Percentiles rank a stretch among this genome's conserved stretches.
Conservation (phyloP, 176 grass and related monocot species). For the Miscanthus lutarioriparius region DNA sequence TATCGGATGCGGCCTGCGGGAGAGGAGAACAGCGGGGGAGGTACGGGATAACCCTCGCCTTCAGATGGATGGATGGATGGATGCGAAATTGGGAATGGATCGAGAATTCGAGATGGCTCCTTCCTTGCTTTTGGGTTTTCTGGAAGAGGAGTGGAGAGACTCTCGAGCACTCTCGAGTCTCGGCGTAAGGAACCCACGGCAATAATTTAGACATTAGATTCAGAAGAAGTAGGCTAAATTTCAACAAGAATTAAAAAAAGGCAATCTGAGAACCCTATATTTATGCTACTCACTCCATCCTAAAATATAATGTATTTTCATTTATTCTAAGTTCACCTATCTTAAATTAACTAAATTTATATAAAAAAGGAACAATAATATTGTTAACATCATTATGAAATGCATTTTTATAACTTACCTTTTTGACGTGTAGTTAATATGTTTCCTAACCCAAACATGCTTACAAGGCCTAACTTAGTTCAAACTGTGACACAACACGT, state of each 20-base stretch:
- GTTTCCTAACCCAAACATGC: no score
- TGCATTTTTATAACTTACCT: background rate
- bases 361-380: background rate
- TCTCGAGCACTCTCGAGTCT: background rate
- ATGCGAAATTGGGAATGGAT: background rate
- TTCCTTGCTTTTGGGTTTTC: background rate
- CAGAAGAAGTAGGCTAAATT: no score
- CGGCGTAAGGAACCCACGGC: background rate
- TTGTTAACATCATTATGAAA: background rate
- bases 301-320: no score
- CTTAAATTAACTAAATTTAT: no score
- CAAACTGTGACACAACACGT: no score
- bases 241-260: no score
- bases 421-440: background rate
- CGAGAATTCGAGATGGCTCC: background rate
- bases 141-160: background rate
- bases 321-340: no score
- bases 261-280: no score
- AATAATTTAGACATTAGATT: no score
- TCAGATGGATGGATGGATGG: background rate
- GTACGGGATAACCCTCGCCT: slow-evolving; percentile 35
- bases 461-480: no score
- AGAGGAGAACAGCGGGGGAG: background rate
- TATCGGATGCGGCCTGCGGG: slow-evolving; percentile 14
- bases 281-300: no score